Base-by-base conservation (phyloP, 768 basidiomycete genomes). In the Pleurotus tuber-regium region DNA sequence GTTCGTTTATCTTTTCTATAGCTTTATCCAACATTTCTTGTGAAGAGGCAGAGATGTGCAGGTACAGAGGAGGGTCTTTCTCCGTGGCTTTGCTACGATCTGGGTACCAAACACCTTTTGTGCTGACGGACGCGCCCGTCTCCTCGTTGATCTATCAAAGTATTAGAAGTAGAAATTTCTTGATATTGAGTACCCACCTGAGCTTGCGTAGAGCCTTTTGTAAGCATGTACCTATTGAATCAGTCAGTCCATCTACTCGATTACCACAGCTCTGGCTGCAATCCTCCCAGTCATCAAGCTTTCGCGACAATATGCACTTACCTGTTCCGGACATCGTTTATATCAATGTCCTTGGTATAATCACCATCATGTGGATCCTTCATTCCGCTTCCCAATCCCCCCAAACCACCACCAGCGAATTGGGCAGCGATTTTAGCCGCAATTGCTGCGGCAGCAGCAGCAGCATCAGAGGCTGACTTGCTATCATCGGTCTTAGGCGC, bases 91-190 rank as follows among this genome's bases (percentile, higher is more conserved):
- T 96, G 43, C 78, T 73, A 55, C 91, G 79, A 74, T 98, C 96
- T 0, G 96, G 96, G 61, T 97, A 93, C 96, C 96, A 98, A 3
- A 86, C 77, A 18, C 96, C 96, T 71, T 94, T 93, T 21, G 96
- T 98, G 50, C 86, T 85, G 29, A 98, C 87, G 1, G 89, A 89
- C 2, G 92, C 93, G 41, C 95, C 95, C 0, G 96, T 97, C 42
- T 97, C 87, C 51, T 90, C 87, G 55, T 92, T 76, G 58, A 98
- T 91, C 96, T 98, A 64, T 8, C 39, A 25, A 51, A 8, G 29
- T 18, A 29, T 21, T n/a, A 10, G 25, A 29, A 19, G 5, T n/a
- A 9, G 30, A 12, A 14, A 11, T 11, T 16, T 1, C 24, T 16
- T 23, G 18, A 18, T 18, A 14, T 25, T 18, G 7, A n/a, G 19